Evolutionary conservation across 352 stramenopile genomes (phyloP).

Genomic region (Phytophthora pseudosyringae): DNA sequence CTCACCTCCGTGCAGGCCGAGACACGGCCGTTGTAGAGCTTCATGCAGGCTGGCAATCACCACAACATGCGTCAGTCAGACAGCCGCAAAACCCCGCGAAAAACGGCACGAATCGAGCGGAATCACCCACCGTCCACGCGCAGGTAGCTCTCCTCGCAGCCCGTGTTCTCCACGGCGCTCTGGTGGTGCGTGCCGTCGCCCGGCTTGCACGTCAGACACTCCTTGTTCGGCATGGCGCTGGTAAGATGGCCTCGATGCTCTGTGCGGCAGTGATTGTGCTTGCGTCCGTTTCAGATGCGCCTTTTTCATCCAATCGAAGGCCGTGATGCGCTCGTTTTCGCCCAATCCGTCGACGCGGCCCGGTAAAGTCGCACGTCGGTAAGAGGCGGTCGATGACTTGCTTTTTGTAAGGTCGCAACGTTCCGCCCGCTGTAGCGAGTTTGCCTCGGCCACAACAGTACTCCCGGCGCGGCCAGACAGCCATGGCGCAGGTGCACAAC

Average conservation of each 20-base stretch:
- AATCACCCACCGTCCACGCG: slow-evolving; percentile 60
- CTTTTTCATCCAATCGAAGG: slow-evolving; percentile 38
- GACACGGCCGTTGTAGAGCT: slow-evolving; percentile 74
- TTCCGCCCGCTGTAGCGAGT: slow-evolving; percentile 14
- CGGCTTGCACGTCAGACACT: slow-evolving; percentile 79
- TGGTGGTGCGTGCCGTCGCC: slow-evolving; percentile 71
- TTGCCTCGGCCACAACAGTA: slow-evolving; percentile 3
- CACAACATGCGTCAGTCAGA: slow-evolving; percentile 20
- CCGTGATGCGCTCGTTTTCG: background rate
- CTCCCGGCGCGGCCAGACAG: background rate
- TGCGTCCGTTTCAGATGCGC: slow-evolving; percentile 8
- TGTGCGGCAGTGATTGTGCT: slow-evolving; percentile 8
- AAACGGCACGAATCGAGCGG: slow-evolving; percentile 1
- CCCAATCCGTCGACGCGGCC: slow-evolving; percentile 18
- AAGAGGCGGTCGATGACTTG: slow-evolving; percentile 25
- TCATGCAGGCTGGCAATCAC: slow-evolving; percentile 73
- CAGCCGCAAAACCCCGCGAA: slow-evolving; percentile 8
- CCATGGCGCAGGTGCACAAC: slow-evolving; percentile 33
- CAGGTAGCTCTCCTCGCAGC: slow-evolving; percentile 70
- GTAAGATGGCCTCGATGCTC: background rate
- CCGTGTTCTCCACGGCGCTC: slow-evolving; percentile 71
- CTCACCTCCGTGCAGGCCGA: slow-evolving; percentile 72
- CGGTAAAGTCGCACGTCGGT: slow-evolving; percentile 26
- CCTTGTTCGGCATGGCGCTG: slow-evolving; percentile 54
- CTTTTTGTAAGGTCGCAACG: slow-evolving; percentile 23